Base-by-base conservation (phyloP, 306 rosid genomes). In the Trifolium pratense region DNA sequence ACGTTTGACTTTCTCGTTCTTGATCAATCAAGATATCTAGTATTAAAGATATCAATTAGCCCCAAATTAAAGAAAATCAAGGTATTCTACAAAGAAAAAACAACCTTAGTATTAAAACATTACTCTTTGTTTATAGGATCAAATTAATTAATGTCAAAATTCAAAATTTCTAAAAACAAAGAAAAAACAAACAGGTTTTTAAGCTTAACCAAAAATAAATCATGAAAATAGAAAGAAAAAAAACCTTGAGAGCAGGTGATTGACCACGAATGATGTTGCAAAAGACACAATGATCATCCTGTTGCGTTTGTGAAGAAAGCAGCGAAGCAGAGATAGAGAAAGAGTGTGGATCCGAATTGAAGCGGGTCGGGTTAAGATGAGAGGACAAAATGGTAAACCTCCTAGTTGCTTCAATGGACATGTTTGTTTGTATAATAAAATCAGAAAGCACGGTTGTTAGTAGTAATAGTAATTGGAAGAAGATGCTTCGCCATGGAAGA, bases 261-360 rank as follows among this genome's bases (percentile, higher is more conserved):
- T 86, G 84, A 3, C 94, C 96, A 43, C 82, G 85, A 23, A 91
- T 58, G 59, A 93, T 91, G 78, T 79, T 88, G 70, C 98, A 93
- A 84, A 93, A 91, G 82, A 93, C 83, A 76, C 98, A 93, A 69
- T n/a, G n/a, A n/a, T n/a, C n/a, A n/a, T 74, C 89, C 34, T 45
- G 76, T 36, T 36, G 39, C 9, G 39, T 36, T 36, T 36, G 9
- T 45, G 79, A 55, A 37, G 81, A 85, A 43, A 7, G 23, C 58
- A 7, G 18, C 53, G 84, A 86, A 69, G 3, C 14, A 53, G 70
- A 78, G n/a, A 80, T 16, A 21, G 2, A 62, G 1, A 36, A 49
- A 13, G 55, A 2, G 40, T 5, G 59, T 26, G 74, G 75, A 40
- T 52, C 66, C 37, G 71, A 40, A 52, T 25, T 37, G 20, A 68